Evolutionary conservation across 345 rosid species (phyloP), one percentile per base, ranked within the genome.

Genomic region (Cardamine resedifolia): DNA sequence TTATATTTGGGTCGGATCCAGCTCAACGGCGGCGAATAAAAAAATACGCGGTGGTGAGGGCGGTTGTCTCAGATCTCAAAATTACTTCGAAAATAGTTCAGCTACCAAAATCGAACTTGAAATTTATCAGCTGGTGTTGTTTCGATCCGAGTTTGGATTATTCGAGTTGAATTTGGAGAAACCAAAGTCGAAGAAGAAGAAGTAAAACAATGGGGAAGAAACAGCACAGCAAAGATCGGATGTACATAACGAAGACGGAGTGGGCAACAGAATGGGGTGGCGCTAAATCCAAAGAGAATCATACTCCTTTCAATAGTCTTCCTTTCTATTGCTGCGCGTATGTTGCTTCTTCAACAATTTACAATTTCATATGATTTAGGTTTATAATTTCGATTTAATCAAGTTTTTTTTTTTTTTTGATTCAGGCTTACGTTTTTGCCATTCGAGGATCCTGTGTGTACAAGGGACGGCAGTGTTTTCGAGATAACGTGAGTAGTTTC

Each of bases 231-330:
- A 91, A 95, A 68, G 97, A 91, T 70, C 83, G 98, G n/a, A 95
- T 91, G 99, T 91, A 43, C 84, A 88, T 91, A 64, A 95, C 98
- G 56, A 88, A 85, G 75, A 95, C 93, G 71, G 99, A 91, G 76
- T 95, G 96, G 99, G 96, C 96, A 63, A 95, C 96, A 26, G 98
- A 95, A 66, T 95, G 97, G 97, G 96, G 99, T 31, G 99, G 99
- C 63, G 96, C 97, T 60, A 95, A 91, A 79, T 83, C 91, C 56
- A 95, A 85, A 80, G 93, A 90, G 64, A 68, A 72, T 41, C 81
- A 79, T 7, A 83, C 96, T 15, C 93, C 90, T 58, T 95, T 89
- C 90, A 90, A 90, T 74, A 90, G 96, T 71, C 96, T 95, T 48
- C 97, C 97, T 52, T 91, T 87, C 90, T 90, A 90, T 60, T 91